A percentile compares a stretch with the other conserved stretches of the same genome.
These are phyloP conservation scores for Erodium moschatum DNA, from an alignment of 441 rosid species.

Conservation along the genomic window DNA sequence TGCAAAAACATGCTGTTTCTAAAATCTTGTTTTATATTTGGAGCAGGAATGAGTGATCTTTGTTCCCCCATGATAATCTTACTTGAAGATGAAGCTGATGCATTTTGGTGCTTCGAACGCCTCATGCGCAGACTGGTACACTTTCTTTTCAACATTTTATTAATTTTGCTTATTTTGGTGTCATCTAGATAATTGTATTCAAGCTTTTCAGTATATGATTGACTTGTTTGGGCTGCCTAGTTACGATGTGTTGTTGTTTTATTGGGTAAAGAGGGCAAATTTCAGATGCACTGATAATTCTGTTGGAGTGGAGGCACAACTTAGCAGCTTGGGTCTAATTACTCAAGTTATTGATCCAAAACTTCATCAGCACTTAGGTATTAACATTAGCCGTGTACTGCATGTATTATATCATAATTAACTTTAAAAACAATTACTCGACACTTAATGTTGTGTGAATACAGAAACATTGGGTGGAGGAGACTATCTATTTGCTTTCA, in stretches of 20 bases:
- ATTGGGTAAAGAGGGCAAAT: conserved; percentile 63
- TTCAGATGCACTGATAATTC: conserved; percentile 81
- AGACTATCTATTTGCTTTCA: conserved; percentile 82
- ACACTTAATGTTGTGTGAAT: too few relatives aligned
- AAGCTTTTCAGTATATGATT: too few relatives aligned
- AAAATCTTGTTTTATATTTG: conserved; percentile 11
- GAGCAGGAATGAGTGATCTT: conserved; percentile 90
- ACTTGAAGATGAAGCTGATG: conserved; percentile 79
- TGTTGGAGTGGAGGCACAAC: conserved; percentile 88
- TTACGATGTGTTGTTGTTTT: conserved; percentile 23
- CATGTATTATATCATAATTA: too few relatives aligned
- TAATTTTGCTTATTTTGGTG: too few relatives aligned
- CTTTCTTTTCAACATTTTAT: not conserved
- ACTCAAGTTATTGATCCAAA: conserved; percentile 90
- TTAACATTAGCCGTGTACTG: not conserved
- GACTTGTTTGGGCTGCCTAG: conserved; percentile 8
- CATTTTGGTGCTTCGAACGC: conserved; percentile 96
- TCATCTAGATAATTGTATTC: too few relatives aligned
- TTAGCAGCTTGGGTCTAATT: conserved; percentile 63
- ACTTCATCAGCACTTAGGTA: conserved; percentile 94
- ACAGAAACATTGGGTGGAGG: conserved; percentile 91
- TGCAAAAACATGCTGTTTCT: conserved; percentile 16
- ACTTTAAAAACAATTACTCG: too few relatives aligned
- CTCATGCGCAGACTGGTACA: conserved; percentile 89
- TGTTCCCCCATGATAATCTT: conserved; percentile 97